These are phyloP conservation scores for Fonsecaea monophora DNA, from an alignment of 2,329 filamentous ascomycete genomes.

Conservation along the genomic window DNA sequence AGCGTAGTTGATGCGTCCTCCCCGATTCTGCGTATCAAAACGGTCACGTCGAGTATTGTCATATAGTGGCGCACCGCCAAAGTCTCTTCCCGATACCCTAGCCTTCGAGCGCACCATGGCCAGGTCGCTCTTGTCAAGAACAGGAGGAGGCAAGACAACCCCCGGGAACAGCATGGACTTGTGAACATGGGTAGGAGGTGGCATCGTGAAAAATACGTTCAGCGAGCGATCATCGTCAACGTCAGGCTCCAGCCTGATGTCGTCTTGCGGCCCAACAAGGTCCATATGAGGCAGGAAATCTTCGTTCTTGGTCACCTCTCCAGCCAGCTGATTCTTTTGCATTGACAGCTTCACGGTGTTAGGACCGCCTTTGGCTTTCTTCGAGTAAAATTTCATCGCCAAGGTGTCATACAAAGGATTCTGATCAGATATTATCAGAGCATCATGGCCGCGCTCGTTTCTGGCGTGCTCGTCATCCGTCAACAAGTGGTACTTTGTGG, in stretches of 20 bases:
- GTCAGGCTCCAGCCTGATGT: constrained; percentile 70
- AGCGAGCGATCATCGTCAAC: constrained; percentile 87
- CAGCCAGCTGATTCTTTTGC: constrained; percentile 74
- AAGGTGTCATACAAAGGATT: constrained; percentile 88
- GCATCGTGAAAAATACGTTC: constrained; percentile 87
- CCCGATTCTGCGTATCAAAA: constrained; percentile 37
- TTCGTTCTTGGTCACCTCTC: constrained; percentile 80
- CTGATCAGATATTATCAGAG: constrained; percentile 81
- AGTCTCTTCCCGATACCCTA: constrained; percentile 69
- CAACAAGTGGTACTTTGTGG: constrained; percentile 79
- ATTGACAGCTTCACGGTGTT: constrained; percentile 76
- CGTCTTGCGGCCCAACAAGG: constrained; percentile 77
- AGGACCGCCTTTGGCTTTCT: constrained; percentile 69
- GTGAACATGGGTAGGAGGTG: constrained; percentile 73
- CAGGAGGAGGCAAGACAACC: constrained; percentile 73
- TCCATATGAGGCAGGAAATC: constrained; percentile 83
- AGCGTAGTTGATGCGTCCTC: constrained; percentile 62
- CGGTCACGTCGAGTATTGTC: constrained; percentile 50
- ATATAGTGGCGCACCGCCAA: constrained; percentile 70
- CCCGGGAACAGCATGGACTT: constrained; percentile 95
- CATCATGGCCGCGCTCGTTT: constrained; percentile 80
- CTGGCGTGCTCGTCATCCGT: constrained; percentile 77
- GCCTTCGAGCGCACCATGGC: constrained; percentile 73
- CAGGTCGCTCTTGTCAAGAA: constrained; percentile 76
- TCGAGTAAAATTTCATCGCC: constrained; percentile 86